Percentiles rank a stretch among this genome's conserved stretches.
Conservation (phyloP, 2,329 filamentous ascomycete genomes). For the Talaromyces sp. region DNA sequence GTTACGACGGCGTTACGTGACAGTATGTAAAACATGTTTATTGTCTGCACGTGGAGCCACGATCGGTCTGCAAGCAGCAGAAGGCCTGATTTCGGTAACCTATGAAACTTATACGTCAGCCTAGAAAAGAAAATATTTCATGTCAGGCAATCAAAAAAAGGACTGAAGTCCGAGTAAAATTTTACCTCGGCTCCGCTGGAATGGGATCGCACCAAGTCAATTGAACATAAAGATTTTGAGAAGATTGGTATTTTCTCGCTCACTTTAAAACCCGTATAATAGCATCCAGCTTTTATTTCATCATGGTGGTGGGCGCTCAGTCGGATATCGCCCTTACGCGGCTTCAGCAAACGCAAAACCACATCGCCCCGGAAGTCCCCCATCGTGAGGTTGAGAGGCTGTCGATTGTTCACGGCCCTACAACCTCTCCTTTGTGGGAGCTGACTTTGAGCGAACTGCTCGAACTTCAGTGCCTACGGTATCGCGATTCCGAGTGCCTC, state of each 20-base stretch:
- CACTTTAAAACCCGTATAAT: background rate
- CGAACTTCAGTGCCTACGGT: slow-evolving; percentile 63
- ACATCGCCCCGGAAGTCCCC: slow-evolving; percentile 24
- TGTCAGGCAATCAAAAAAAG: too few species aligned
- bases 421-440: slow-evolving; percentile 65
- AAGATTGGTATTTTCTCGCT: background rate
- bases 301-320: slow-evolving; percentile 8
- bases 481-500: slow-evolving; percentile 63
- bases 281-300: background rate
- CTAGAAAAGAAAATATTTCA: too few species aligned
- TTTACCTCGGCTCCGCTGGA: too few species aligned
- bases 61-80: background rate
- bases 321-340: slow-evolving; percentile 15
- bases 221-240: background rate
- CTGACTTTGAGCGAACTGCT: slow-evolving; percentile 69
- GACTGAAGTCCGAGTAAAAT: too few species aligned
- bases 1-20: background rate
- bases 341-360: slow-evolving; percentile 19
- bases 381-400: slow-evolving; percentile 19
- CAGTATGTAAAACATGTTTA: background rate
- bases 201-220: too few species aligned
- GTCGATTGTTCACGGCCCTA: slow-evolving; percentile 63
- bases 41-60: background rate
- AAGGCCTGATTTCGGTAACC: background rate
- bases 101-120: too few species aligned